Evolutionary conservation across 768 basidiomycete species (phyloP), one percentile per base, ranked within the genome.

Genomic region (Russula earlei): DNA sequence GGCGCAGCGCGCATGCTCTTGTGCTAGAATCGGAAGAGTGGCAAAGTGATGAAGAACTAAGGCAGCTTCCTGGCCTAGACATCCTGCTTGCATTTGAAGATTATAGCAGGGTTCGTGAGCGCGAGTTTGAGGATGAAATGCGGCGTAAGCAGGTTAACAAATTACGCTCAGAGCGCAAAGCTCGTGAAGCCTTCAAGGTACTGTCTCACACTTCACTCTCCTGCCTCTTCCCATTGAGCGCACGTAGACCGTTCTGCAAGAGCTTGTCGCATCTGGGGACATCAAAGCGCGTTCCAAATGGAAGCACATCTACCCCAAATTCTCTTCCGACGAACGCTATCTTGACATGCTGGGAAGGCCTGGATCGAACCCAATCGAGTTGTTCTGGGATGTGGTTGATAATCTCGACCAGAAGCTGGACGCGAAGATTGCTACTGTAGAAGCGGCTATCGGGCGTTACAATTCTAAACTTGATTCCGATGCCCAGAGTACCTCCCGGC

Each of bases 311-410:
- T 92, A 92, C 63, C 84, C 89, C 0, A 70, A 75, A 22, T 84
- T 98, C 71, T 74, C 75, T 7, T 75, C 84, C 33, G 91, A 96
- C 65, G 75, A 78, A 42, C 82, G 91, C n/a, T 99, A 98, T 71
- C 75, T 85, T 41, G 76, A 79, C 58, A 82, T 98, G 70, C 82
- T 98, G 17, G 95, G 96, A 15, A 89, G 87, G 63, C 89, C 90
- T 8, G 96, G 96, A 14, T 95, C 92, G 2, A 93, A 89, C 62
- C 94, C 95, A 1, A 77, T 99, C 29, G 96, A 99, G 65, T 78
- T 98, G 4, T 98, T 96, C 71, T 96, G 93, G 91, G 95, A 98
- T 69, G 67, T 78, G 10, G 85, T 96, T 43, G 96, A 99, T 69
- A 76, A 74, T 40, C 77, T 96, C 3, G 93, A 92, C 65, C 89